Conservation (phyloP, 2,329 filamentous ascomycete genomes). For the Diaporthe vaccinii region DNA sequence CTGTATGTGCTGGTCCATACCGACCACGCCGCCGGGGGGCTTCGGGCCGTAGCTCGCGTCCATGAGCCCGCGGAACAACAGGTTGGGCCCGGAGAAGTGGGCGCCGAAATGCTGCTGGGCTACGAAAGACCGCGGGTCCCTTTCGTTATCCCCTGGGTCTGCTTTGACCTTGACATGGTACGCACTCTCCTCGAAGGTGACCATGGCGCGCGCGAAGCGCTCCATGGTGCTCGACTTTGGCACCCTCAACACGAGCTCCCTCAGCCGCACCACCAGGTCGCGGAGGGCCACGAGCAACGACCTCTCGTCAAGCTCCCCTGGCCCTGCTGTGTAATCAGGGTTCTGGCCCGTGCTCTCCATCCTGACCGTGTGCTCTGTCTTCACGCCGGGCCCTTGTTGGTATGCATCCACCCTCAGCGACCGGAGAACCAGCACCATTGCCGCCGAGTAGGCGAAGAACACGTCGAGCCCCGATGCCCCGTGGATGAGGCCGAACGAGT, state of each 20-base stretch:
- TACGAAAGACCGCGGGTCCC: background rate
- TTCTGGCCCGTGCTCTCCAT: background rate
- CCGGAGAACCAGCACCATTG: slow-evolving; percentile 11
- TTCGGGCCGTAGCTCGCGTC: slow-evolving; percentile 2
- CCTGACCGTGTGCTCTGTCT: background rate
- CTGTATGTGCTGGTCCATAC: slow-evolving; percentile 1
- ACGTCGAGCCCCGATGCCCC: slow-evolving; percentile 52
- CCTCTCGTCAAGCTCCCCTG: background rate
- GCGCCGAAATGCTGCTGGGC: background rate
- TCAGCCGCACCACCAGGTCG: background rate
- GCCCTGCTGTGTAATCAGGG: background rate
- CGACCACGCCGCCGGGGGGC: background rate
- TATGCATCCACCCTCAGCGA: slow-evolving; percentile 4
- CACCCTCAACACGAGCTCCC: slow-evolving; percentile 20
- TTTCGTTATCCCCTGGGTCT: background rate
- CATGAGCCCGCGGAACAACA: slow-evolving; percentile 14
- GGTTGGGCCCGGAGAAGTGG: background rate
- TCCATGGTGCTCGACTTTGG: slow-evolving; percentile 36
- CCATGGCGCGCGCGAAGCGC: slow-evolving; percentile 36
- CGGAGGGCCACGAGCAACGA: background rate
- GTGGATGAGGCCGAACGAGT: slow-evolving; percentile 50
- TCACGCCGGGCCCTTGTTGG: background rate
- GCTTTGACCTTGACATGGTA: slow-evolving; percentile 17
- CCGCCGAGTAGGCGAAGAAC: slow-evolving; percentile 18
- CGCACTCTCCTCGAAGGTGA: slow-evolving; percentile 34